phyloP scores from a whole-genome alignment of 2,329 filamentous ascomycete genomes.

The Ascocoryne sarcoides region DNA sequence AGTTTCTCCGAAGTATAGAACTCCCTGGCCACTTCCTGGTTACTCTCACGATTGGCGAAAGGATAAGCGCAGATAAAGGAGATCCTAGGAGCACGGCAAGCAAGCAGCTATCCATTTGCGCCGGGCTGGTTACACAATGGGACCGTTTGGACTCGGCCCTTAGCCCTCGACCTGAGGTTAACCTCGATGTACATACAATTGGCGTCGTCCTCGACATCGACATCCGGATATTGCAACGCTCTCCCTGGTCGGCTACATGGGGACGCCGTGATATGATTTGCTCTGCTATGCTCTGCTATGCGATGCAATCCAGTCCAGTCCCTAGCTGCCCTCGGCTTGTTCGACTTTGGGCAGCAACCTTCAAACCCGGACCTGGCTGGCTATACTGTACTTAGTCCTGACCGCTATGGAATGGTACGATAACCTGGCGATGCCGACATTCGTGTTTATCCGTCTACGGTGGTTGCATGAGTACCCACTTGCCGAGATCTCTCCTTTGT shows the following conservation, averaged over 20 bases:
- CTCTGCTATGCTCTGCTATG: background rate
- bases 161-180: no score
- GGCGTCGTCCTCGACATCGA: no score
- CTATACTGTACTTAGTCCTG: background rate
- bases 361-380: background rate
- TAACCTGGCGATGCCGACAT: background rate
- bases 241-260: no score
- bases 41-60: background rate
- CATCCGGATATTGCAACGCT: no score
- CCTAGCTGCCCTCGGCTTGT: slow-evolving; percentile 7
- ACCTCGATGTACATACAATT: no score
- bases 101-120: background rate
- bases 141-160: no score
- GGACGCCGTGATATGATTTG: background rate
- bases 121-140: background rate
- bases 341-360: slow-evolving; percentile 7
- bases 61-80: background rate
- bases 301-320: no score
- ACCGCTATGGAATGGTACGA: background rate
- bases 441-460: background rate
- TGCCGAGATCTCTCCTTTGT: background rate
- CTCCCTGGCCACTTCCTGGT: background rate
- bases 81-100: background rate
- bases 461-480: background rate
- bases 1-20: no score